phyloP scores from a whole-genome alignment of 2,329 filamentous ascomycete genomes.

The Botrytis squamosa region DNA sequence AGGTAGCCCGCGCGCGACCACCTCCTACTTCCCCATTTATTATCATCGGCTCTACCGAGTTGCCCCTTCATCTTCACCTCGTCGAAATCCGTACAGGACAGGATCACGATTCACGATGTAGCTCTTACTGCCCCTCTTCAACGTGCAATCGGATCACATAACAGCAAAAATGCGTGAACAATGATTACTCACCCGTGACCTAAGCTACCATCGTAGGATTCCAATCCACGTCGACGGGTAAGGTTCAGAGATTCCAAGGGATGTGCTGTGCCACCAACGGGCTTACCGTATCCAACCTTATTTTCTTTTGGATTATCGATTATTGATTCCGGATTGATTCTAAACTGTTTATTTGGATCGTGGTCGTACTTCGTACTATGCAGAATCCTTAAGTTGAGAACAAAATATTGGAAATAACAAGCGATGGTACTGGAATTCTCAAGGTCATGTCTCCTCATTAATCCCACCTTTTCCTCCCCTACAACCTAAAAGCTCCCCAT shows the following conservation, averaged over 20 bases:
- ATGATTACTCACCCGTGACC: not conserved
- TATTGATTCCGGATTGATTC: not conserved
- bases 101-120: slow-evolving; percentile 4
- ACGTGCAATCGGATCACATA: not conserved
- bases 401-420: not conserved
- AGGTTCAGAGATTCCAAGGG: not conserved
- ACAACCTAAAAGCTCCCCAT: not conserved
- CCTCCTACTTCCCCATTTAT: not conserved
- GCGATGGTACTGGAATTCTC: slow-evolving; percentile 1
- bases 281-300: slow-evolving; percentile 11
- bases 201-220: not conserved
- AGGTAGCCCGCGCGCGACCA: not conserved
- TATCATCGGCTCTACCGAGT: not conserved
- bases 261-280: slow-evolving; percentile 3
- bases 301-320: not conserved
- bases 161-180: not conserved
- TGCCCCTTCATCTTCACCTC: not conserved
- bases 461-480: not conserved
- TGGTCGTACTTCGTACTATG: not conserved
- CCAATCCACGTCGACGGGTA: not conserved
- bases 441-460: not conserved
- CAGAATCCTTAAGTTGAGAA: not conserved
- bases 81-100: not conserved
- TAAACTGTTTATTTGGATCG: not conserved
- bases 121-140: not conserved